These are phyloP conservation scores for Sesbania bispinosa DNA, from an alignment of 306 rosid species.

Conservation along the genomic window DNA sequence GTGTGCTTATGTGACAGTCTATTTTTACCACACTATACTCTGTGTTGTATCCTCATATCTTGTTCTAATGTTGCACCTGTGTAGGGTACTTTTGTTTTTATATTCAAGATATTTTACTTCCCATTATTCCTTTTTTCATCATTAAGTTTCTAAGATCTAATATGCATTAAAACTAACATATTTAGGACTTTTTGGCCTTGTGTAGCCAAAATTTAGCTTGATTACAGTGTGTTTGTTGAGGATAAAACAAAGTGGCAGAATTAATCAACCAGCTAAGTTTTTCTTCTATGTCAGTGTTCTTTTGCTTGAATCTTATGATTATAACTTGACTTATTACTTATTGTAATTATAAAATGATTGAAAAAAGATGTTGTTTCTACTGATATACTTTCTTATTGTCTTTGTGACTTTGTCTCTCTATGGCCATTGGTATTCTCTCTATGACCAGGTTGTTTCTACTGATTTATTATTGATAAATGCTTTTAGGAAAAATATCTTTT, in stretches of 20 bases:
- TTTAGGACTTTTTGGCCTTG: background rate
- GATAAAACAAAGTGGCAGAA: no score
- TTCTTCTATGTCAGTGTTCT: background rate
- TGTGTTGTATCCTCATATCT: no score
- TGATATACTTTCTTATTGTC: background rate
- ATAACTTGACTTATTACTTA: background rate
- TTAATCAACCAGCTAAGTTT: conserved; percentile 54
- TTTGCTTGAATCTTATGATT: background rate
- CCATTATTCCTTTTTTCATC: background rate
- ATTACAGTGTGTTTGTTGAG: no score
- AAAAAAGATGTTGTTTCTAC: background rate
- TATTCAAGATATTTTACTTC: background rate
- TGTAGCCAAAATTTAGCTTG: no score
- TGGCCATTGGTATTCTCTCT: background rate
- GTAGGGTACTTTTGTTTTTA: background rate
- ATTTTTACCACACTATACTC: no score
- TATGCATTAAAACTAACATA: background rate
- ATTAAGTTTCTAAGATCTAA: background rate
- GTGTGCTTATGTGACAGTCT: no score
- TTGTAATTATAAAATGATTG: background rate
- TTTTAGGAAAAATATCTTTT: no score
- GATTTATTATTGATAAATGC: no score
- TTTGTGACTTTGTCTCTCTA: background rate
- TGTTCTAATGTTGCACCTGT: background rate
- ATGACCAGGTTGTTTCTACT: no score